A percentile compares a stretch with the other conserved stretches of the same genome.
Conservation (phyloP, 257 asterid genomes). For the Nicotiana noctiflora region DNA sequence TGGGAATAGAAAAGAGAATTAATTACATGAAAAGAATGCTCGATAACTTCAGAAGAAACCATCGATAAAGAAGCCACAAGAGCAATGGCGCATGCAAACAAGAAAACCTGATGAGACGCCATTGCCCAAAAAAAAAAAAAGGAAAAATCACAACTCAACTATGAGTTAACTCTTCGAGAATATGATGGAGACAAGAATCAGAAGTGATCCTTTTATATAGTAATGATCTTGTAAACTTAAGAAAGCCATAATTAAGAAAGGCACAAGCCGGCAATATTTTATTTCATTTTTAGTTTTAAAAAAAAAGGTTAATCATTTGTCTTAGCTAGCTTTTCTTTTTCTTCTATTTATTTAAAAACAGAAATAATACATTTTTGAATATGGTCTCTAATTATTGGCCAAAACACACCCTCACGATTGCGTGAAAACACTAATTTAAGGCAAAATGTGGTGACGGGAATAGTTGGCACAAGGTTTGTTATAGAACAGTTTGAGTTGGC, state of each 20-base stretch:
- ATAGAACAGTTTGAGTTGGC: too few relatives aligned
- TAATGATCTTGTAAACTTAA: not conserved
- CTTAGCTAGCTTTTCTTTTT: not conserved
- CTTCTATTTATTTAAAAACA: not conserved
- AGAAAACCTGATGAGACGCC: not conserved
- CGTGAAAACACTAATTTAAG: not conserved
- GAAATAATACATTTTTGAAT: not conserved
- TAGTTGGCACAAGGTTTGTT: too few relatives aligned
- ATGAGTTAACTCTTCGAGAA: not conserved
- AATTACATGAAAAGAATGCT: conserved; percentile 8
- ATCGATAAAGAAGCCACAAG: not conserved
- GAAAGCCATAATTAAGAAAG: not conserved
- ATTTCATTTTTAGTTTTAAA: too few relatives aligned
- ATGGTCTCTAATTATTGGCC: not conserved
- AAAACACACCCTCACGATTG: not conserved
- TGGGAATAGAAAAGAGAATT: not conserved
- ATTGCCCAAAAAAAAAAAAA: not conserved
- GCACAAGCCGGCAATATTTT: not conserved
- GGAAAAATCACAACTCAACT: not conserved
- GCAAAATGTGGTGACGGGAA: too few relatives aligned
- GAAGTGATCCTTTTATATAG: not conserved
- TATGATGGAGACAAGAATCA: not conserved
- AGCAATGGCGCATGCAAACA: conserved; percentile 10
- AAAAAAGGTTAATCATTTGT: not conserved
- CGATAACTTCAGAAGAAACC: conserved; percentile 1